Evolutionary conservation across 331 rosid genomes (phyloP).

Genomic region (Saraca asoca): DNA sequence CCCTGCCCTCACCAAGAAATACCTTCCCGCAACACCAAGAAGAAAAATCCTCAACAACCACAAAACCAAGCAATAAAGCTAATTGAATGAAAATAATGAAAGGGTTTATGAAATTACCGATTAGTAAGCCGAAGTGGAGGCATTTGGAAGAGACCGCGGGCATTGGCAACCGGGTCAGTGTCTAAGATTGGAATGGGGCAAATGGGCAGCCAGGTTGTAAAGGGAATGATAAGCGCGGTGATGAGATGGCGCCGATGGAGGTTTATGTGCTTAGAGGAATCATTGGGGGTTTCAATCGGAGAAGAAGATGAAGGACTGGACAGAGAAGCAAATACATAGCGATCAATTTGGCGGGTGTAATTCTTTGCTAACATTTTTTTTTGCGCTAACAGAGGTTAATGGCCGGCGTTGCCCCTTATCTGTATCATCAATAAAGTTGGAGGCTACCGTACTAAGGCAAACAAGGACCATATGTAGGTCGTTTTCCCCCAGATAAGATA

Average conservation of each 20-base stretch:
- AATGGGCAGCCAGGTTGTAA: constrained; percentile 36
- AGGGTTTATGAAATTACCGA: constrained; percentile 49
- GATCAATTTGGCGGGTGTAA: constrained; percentile 6
- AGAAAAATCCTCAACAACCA: not conserved
- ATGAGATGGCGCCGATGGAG: constrained; percentile 57
- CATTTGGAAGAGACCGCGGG: constrained; percentile 89
- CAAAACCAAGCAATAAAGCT: not conserved
- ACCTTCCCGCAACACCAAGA: constrained; percentile 53
- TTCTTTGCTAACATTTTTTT: constrained; percentile 32
- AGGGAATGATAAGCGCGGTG: constrained; percentile 51
- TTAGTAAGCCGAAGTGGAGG: constrained; percentile 81
- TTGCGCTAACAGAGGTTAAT: not conserved
- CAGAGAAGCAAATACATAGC: not conserved
- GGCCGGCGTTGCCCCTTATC: constrained; percentile 42
- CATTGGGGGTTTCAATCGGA: constrained; percentile 30
- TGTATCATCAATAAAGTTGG: not conserved
- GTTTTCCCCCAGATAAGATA: too few relatives aligned
- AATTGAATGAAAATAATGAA: not conserved
- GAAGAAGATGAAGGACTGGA: constrained; percentile 17
- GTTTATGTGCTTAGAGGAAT: constrained; percentile 26
- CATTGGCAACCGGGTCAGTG: constrained; percentile 52
- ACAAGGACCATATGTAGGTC: too few relatives aligned
- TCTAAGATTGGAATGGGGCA: constrained; percentile 28
- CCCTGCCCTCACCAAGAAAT: constrained; percentile 87
- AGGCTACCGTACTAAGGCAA: too few relatives aligned